Evolutionary conservation across 2,329 filamentous ascomycete genomes (phyloP).

Genomic region (Ophiocordyceps australis): DNA sequence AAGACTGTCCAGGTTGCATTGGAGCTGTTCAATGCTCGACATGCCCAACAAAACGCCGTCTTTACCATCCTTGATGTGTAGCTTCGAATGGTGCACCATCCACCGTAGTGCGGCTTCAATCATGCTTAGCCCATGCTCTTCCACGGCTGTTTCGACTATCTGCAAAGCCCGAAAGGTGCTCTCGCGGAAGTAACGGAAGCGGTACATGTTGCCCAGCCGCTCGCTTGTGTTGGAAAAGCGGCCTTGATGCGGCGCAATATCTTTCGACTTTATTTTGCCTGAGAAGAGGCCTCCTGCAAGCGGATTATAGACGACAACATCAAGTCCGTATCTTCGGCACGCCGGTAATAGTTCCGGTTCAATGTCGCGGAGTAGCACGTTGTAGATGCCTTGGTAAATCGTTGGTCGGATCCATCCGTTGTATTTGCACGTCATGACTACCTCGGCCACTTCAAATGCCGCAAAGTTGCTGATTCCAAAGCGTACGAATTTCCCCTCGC

Average conservation of each 20-base stretch:
- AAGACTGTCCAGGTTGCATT: slow-evolving; percentile 35
- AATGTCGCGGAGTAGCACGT: slow-evolving; percentile 57
- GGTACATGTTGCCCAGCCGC: slow-evolving; percentile 36
- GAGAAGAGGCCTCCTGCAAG: slow-evolving; percentile 65
- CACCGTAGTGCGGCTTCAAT: slow-evolving; percentile 61
- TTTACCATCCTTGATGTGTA: slow-evolving; percentile 31
- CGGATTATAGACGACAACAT: slow-evolving; percentile 70
- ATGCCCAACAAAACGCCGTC: slow-evolving; percentile 44
- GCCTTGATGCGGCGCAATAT: slow-evolving; percentile 44
- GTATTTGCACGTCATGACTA: slow-evolving; percentile 61
- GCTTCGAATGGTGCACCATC: slow-evolving; percentile 50
- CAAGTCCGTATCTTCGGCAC: slow-evolving; percentile 58
- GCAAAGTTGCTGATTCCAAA: slow-evolving; percentile 75
- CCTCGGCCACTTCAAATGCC: slow-evolving; percentile 74
- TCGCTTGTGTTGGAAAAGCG: slow-evolving; percentile 46
- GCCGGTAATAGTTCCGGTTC: slow-evolving; percentile 58
- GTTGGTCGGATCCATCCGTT: slow-evolving; percentile 69
- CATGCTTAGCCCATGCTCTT: slow-evolving; percentile 49
- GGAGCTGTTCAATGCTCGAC: slow-evolving; percentile 36
- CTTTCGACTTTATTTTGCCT: slow-evolving; percentile 56
- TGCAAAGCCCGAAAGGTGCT: slow-evolving; percentile 42
- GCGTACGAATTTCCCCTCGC: slow-evolving; percentile 67
- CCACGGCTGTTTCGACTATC: slow-evolving; percentile 46
- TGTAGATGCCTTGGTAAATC: slow-evolving; percentile 81
- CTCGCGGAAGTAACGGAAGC: slow-evolving; percentile 55